Percentiles rank a stretch among this genome's conserved stretches.
These are phyloP conservation scores for Leccinum rimulosum DNA, from an alignment of 768 basidiomycete species.

Conservation along the genomic window DNA sequence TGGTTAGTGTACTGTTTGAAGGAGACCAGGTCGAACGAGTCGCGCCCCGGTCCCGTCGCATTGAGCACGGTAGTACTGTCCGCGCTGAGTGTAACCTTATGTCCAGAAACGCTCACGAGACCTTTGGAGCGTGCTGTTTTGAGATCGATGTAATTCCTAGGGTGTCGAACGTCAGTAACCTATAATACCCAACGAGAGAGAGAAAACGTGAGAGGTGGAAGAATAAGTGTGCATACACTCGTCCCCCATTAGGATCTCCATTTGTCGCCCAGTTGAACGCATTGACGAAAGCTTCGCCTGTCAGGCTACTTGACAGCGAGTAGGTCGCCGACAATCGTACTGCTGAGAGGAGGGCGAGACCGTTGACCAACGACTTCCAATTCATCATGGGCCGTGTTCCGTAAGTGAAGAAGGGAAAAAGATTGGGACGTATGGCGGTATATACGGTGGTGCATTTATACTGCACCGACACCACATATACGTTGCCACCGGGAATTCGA, in stretches of 20 bases:
- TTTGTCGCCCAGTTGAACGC: constrained; percentile 28
- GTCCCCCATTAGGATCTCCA: constrained; percentile 31
- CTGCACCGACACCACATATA: background rate
- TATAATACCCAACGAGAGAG: background rate
- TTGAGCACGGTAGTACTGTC: constrained; percentile 32
- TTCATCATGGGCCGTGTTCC: background rate
- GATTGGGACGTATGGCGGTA: background rate
- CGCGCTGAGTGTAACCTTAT: constrained; percentile 35
- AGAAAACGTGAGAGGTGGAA: background rate
- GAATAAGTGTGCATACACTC: constrained; percentile 18
- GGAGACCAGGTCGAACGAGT: constrained; percentile 35
- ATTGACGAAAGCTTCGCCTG: constrained; percentile 48
- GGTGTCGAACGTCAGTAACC: background rate
- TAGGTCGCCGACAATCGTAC: constrained; percentile 42
- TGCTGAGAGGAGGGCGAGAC: constrained; percentile 10
- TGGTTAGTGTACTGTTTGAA: constrained; percentile 32
- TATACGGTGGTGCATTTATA: background rate
- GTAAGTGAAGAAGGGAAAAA: background rate
- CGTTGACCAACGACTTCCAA: background rate
- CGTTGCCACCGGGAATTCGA: background rate
- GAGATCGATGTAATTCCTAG: constrained; percentile 44
- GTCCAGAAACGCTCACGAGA: constrained; percentile 52
- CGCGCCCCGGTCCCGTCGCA: constrained; percentile 34
- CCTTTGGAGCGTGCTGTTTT: constrained; percentile 53
- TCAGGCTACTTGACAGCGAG: constrained; percentile 41